A percentile compares a stretch with the other conserved stretches of the same genome.
phyloP scores from a whole-genome alignment of 2,329 filamentous ascomycete genomes.

The Proliferodiscus dingleyae region DNA sequence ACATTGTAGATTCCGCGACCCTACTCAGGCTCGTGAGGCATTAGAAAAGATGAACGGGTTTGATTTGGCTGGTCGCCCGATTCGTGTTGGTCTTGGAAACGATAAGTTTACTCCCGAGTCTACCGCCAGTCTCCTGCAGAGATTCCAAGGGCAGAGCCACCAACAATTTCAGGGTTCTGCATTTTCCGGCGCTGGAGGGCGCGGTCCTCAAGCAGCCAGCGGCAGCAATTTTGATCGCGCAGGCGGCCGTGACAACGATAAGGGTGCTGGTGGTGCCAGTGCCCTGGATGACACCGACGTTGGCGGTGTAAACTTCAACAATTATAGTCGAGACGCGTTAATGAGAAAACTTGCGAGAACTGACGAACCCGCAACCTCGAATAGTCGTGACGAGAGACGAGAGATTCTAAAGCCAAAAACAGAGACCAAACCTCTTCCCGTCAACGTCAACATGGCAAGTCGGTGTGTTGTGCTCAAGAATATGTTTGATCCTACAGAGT shows the following conservation, averaged over 20 bases:
- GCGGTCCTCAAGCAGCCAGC: slow-evolving; percentile 75
- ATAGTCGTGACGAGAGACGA: slow-evolving; percentile 53
- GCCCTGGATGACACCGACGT: slow-evolving; percentile 97
- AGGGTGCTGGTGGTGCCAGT: slow-evolving; percentile 80
- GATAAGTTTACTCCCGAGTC: slow-evolving; percentile 99
- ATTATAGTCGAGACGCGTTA: slow-evolving; percentile 95
- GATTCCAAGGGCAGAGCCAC: slow-evolving; percentile 76
- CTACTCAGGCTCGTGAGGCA: slow-evolving; percentile 85
- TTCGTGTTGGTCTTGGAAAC: slow-evolving; percentile 97
- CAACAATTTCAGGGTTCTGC: slow-evolving; percentile 80
- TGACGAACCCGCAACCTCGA: slow-evolving; percentile 69
- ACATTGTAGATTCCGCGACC: slow-evolving; percentile 75
- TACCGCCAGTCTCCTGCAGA: slow-evolving; percentile 85
- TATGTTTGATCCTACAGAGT: slow-evolving; percentile 91
- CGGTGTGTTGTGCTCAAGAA: slow-evolving; percentile 92
- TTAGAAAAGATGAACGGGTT: slow-evolving; percentile 99
- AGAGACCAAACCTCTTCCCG: slow-evolving; percentile 70
- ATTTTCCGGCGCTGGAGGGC: slow-evolving; percentile 85
- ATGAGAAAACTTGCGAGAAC: slow-evolving; percentile 98
- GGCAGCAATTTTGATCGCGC: slow-evolving; percentile 80
- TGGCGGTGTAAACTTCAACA: slow-evolving; percentile 98
- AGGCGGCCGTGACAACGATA: slow-evolving; percentile 82
- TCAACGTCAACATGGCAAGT: slow-evolving; percentile 87
- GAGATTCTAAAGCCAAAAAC: slow-evolving; percentile 74
- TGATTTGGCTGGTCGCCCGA: slow-evolving; percentile 92